Conservation (phyloP, 495 filamentous ascomycete genomes). For the Pyrenula aspistea region DNA sequence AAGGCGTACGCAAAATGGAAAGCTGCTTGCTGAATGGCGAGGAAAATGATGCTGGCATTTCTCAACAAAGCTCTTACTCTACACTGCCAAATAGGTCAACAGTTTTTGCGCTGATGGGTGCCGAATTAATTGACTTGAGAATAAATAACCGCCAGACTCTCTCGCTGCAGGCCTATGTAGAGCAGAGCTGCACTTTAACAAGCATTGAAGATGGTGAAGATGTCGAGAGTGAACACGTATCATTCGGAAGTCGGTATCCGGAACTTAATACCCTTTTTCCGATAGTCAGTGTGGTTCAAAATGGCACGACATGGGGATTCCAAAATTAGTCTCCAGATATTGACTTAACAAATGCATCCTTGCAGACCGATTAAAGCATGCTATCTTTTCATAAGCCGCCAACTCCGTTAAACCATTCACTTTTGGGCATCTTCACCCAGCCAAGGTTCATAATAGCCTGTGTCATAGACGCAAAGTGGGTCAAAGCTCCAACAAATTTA, state of each 20-base stretch:
- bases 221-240: not conserved
- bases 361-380: not conserved
- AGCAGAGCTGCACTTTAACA: not conserved
- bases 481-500: not conserved
- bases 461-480: not conserved
- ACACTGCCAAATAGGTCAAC: not conserved
- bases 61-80: too few species aligned
- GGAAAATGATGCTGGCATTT: not conserved
- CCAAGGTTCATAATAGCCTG: not conserved
- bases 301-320: constrained; percentile 1
- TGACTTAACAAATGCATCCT: too few species aligned
- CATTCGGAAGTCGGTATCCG: not conserved
- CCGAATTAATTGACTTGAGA: not conserved
- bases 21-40: too few species aligned
- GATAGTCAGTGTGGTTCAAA: not conserved
- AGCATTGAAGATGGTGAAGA: not conserved
- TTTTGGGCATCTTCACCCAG: constrained; percentile 4
- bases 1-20: not conserved
- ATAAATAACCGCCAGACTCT: not conserved
- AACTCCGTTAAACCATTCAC: constrained; percentile 14
- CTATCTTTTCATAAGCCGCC: constrained; percentile 7
- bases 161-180: not conserved
- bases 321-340: too few species aligned
- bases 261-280: not conserved
- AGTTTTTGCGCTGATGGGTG: not conserved